Conservation (phyloP, 169 alveolate species). For the Besnoitia besnoiti region DNA sequence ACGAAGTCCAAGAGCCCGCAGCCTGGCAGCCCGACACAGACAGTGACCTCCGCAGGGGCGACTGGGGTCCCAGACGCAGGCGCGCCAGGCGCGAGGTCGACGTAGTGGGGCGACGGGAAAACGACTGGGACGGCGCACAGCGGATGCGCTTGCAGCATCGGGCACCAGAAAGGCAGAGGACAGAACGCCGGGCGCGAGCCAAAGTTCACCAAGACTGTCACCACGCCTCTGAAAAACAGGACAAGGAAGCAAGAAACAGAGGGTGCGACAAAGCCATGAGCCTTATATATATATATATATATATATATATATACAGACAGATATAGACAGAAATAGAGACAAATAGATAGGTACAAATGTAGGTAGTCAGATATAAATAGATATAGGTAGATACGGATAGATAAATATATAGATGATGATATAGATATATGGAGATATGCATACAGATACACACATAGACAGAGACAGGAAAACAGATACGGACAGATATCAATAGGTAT, state of each 20-base stretch:
- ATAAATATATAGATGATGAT: not conserved
- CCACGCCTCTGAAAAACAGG: not conserved
- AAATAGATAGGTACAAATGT: too few species aligned
- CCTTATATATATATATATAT: not conserved
- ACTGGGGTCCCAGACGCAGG: not conserved
- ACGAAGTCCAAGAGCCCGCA: not conserved
- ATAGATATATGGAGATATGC: not conserved
- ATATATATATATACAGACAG: not conserved
- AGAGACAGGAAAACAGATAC: too few species aligned
- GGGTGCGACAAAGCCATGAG: not conserved
- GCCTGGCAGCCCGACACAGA: slow-evolving; percentile 36
- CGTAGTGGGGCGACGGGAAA: not conserved
- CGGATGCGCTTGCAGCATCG: slow-evolving; percentile 12
- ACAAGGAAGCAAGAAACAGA: not conserved
- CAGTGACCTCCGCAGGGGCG: slow-evolving; percentile 4
- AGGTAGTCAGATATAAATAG: not conserved
- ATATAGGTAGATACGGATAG: not conserved
- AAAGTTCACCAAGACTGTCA: slow-evolving; percentile 2
- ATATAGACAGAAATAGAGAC: too few species aligned
- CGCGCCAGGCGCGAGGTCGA: not conserved
- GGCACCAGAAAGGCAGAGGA: slow-evolving; percentile 8
- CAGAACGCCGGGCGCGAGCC: slow-evolving; percentile 17
- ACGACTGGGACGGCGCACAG: not conserved
- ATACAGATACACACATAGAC: too few species aligned
- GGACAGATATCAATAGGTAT: too few species aligned